Evolutionary conservation across 352 stramenopile genomes (phyloP).

Genomic region (Phytopythium cucurbitacearum): DNA sequence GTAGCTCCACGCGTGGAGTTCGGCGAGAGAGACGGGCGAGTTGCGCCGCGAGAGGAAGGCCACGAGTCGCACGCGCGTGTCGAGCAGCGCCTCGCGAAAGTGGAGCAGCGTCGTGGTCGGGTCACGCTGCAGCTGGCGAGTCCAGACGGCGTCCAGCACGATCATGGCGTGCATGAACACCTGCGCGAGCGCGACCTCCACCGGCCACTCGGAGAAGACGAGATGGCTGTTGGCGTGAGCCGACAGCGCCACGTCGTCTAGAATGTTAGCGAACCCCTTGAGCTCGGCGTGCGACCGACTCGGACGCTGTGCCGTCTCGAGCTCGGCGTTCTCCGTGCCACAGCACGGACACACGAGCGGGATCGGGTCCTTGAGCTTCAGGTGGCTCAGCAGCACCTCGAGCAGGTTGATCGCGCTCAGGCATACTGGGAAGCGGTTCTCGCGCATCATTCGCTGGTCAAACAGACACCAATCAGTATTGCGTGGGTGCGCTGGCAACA

Average conservation of each 20-base stretch:
- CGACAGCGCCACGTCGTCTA: slow-evolving; percentile 39
- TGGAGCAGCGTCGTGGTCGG: slow-evolving; percentile 54
- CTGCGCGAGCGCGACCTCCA: slow-evolving; percentile 50
- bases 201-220: slow-evolving; percentile 25
- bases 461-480: background rate
- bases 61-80: slow-evolving; percentile 41
- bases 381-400: slow-evolving; percentile 62
- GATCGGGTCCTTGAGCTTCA: slow-evolving; percentile 63
- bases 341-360: slow-evolving; percentile 64
- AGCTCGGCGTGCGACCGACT: slow-evolving; percentile 53
- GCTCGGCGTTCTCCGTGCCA: slow-evolving; percentile 58
- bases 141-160: slow-evolving; percentile 57
- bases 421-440: slow-evolving; percentile 71
- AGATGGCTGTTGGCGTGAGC: slow-evolving; percentile 33
- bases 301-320: slow-evolving; percentile 46
- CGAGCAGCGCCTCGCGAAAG: slow-evolving; percentile 52
- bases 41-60: slow-evolving; percentile 43
- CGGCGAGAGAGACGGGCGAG: slow-evolving; percentile 38
- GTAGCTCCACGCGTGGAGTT: slow-evolving; percentile 48
- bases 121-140: slow-evolving; percentile 40
- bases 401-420: slow-evolving; percentile 59
- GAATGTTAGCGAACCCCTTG: slow-evolving; percentile 38
- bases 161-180: slow-evolving; percentile 61
- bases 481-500: too few species aligned
- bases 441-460: slow-evolving; percentile 50